Conservation (phyloP, 306 rosid species). For the Fragaria nilgerrensis region DNA sequence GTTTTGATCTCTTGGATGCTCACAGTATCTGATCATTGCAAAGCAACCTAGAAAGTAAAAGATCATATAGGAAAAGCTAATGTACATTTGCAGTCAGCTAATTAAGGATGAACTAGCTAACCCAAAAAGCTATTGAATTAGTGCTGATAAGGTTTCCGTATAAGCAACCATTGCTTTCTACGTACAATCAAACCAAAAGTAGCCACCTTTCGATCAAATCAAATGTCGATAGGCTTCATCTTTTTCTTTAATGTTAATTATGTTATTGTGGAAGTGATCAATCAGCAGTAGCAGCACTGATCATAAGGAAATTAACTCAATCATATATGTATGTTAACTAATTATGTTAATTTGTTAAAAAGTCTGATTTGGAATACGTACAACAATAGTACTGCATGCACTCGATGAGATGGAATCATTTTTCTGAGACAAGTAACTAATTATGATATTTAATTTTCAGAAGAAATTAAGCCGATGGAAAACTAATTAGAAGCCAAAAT, state of each 20-base stretch:
- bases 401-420: not conserved
- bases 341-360: too few species aligned
- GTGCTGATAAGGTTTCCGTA: slow-evolving; percentile 4
- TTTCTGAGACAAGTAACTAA: too few species aligned
- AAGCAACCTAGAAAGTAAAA: not conserved
- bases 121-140: not conserved
- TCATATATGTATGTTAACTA: not conserved
- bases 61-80: not conserved
- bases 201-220: not conserved
- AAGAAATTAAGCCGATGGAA: not conserved
- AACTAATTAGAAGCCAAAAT: not conserved
- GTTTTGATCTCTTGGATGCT: not conserved
- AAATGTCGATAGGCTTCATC: not conserved
- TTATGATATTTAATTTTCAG: not conserved
- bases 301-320: not conserved
- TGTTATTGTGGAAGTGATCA: not conserved
- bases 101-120: not conserved
- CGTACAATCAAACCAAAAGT: not conserved
- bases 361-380: too few species aligned
- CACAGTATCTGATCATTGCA: not conserved
- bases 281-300: not conserved
- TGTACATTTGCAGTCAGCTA: not conserved
- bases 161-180: not conserved
- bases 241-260: not conserved
- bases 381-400: too few species aligned